phyloP scores from a whole-genome alignment of 345 rosid species.

The Arabidopsis suecica region DNA sequence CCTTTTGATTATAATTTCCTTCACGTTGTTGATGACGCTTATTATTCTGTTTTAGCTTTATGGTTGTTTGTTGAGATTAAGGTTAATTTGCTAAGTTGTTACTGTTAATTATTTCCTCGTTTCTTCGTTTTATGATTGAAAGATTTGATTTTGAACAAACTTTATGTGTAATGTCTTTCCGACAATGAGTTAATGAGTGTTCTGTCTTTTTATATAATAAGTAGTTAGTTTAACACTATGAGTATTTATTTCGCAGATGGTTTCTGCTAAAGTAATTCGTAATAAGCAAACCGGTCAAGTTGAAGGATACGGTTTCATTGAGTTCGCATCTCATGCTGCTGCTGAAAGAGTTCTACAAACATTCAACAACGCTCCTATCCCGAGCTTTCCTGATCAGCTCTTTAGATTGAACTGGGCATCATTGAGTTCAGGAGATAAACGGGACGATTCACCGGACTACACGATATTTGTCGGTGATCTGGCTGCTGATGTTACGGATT shows the following conservation, averaged over 20 bases:
- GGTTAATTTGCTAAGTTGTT: background rate
- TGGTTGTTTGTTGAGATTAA: background rate
- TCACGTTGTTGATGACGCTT: background rate
- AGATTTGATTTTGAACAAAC: slow-evolving; percentile 26
- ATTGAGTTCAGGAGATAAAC: slow-evolving; percentile 74
- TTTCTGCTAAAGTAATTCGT: slow-evolving; percentile 73
- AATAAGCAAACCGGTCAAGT: slow-evolving; percentile 75
- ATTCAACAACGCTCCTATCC: slow-evolving; percentile 73
- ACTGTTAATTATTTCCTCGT: background rate
- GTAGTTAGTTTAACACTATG: slow-evolving; percentile 11
- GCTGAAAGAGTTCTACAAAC: slow-evolving; percentile 84
- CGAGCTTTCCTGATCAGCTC: slow-evolving; percentile 67
- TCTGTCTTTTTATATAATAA: background rate
- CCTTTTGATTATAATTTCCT: background rate
- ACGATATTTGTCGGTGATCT: slow-evolving; percentile 92
- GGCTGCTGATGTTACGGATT: slow-evolving; percentile 94
- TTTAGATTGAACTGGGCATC: slow-evolving; percentile 93
- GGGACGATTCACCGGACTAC: slow-evolving; percentile 75
- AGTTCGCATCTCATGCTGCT: slow-evolving; percentile 67
- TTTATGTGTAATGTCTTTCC: background rate
- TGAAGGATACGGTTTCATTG: slow-evolving; percentile 89
- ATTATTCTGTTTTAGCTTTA: background rate
- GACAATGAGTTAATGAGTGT: background rate
- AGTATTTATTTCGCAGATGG: slow-evolving; percentile 50
- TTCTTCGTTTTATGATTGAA: slow-evolving; percentile 3